A percentile compares a stretch with the other conserved stretches of the same genome.
phyloP scores from a whole-genome alignment of 106 monocot species.

The Dactylorhiza incarnata region DNA sequence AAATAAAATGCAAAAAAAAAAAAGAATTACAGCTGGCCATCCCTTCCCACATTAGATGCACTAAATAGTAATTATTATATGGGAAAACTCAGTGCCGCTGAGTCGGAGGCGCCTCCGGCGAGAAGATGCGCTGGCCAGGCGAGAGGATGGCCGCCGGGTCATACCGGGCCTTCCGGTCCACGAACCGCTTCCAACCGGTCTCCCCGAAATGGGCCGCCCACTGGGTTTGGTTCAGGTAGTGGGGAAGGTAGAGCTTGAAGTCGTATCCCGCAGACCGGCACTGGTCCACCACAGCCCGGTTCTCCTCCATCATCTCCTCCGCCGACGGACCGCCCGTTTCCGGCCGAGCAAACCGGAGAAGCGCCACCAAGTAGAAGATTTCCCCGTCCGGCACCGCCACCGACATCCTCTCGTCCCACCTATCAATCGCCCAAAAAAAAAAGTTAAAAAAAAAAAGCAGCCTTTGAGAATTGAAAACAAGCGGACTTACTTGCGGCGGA shows the following conservation, averaged over 20 bases:
- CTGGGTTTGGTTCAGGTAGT: constrained; percentile 44
- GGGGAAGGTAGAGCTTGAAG: constrained; percentile 85
- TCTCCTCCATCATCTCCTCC: constrained; percentile 60
- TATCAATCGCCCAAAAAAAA: constrained; percentile 9
- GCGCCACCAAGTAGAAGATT: constrained; percentile 88
- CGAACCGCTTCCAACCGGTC: constrained; percentile 52
- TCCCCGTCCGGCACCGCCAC: constrained; percentile 63
- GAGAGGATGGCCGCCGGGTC: constrained; percentile 72
- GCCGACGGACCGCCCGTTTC: constrained; percentile 44
- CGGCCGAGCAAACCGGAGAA: constrained; percentile 67
- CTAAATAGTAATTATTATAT: too few species aligned
- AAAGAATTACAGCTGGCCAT: too few species aligned
- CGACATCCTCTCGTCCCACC: constrained; percentile 82
- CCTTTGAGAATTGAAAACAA: not conserved
- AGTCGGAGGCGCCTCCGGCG: not conserved
- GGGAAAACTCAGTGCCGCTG: not conserved
- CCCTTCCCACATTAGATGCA: too few species aligned
- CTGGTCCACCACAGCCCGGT: constrained; percentile 42
- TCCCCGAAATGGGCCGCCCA: constrained; percentile 73
- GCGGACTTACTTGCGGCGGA: constrained; percentile 51
- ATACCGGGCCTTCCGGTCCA: constrained; percentile 49
- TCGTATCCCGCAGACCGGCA: constrained; percentile 67
- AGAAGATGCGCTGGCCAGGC: constrained; percentile 79
- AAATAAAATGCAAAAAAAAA: too few species aligned
- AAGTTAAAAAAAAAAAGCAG: not conserved